Conservation (phyloP, 495 filamentous ascomycete species). For the Corynascus novoguineensis region DNA sequence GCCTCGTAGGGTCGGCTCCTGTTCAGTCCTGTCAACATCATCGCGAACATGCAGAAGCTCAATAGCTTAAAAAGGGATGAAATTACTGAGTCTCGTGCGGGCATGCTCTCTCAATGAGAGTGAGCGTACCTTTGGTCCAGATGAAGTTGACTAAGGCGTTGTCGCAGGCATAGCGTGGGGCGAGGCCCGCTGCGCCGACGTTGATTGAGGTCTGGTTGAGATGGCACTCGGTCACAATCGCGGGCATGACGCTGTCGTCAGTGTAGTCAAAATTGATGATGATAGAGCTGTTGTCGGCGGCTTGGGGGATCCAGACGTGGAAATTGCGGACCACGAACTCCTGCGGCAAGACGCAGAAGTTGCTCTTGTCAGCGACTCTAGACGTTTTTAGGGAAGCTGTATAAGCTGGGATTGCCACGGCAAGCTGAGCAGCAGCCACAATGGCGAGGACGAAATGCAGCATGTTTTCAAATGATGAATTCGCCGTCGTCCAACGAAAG, state of each 20-base stretch:
- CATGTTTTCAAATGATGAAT: conserved; percentile 1
- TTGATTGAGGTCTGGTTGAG: conserved; percentile 27
- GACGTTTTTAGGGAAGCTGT: conserved; percentile 8
- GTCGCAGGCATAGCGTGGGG: conserved; percentile 27
- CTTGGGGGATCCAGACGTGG: conserved; percentile 17
- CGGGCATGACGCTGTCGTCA: conserved; percentile 21
- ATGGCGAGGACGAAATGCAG: conserved; percentile 11
- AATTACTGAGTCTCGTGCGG: conserved; percentile 11
- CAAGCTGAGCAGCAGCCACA: conserved; percentile 8
- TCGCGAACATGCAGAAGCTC: not conserved
- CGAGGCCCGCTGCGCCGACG: conserved; percentile 16
- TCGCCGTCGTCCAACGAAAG: not conserved
- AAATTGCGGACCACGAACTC: conserved; percentile 23
- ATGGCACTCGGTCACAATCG: conserved; percentile 25
- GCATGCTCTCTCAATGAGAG: conserved; percentile 31
- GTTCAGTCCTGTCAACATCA: not conserved
- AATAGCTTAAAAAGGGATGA: too few relatives aligned
- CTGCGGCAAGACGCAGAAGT: conserved; percentile 23
- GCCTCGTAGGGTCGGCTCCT: conserved; percentile 17
- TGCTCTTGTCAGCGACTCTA: conserved; percentile 3
- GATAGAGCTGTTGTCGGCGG: conserved; percentile 11
- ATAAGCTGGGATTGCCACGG: conserved; percentile 16
- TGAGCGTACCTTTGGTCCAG: conserved; percentile 37
- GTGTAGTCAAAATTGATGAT: conserved; percentile 23
- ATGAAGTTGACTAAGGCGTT: conserved; percentile 44